Base-by-base conservation (phyloP, 331 rosid species). In the Acacia pycnantha region DNA sequence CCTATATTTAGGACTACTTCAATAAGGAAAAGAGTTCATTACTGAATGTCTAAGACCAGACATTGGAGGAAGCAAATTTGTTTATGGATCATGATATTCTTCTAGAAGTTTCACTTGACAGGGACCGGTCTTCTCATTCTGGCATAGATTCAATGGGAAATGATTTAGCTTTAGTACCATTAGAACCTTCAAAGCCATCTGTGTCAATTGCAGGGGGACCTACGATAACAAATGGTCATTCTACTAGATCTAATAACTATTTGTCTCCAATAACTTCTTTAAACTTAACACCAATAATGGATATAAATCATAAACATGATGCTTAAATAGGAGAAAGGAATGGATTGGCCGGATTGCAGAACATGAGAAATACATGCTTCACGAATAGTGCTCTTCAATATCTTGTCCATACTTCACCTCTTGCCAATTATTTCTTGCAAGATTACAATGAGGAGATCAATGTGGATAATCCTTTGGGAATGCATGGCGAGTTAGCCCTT, bases 401-500 rank as follows among this genome's bases (percentile, higher is more conserved):
- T 86, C 88, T 96, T 81, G 98, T 91, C 82, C 99, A 96, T 70
- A 96, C 98, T 8, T 95, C 98, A 44, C 97, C 91, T 21, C 91
- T 96, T 81, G 90, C 82, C 73, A 94, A 89, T 82, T 96, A 92
- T 84, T 96, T 96, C 87, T 88, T 94, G 86, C 91, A 92, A 90
- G 97, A 96, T 86, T 96, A 96, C 86, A 82, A 82, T n/a, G n/a
- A n/a, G n/a, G n/a, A 96, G 87, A 94, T 96, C 90, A 92, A 96
- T 84, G 79, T 86, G 56, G 97, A 96, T 24, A 96, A 96, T 90
- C 99, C 98, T 72, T 84, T 94, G 79, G 99, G 99, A 87, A 92
- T 96, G 99, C 92, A 62, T 82, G 99, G 99, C 86, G 98, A 92
- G 87, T 90, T 96, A 85, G 98, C 98, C n/a, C 70, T 92, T 88